Evolutionary conservation across 75 land plant genomes (phyloP), one percentile per base, ranked within the genome.

Genomic region (Chamaecyparis obtusa): DNA sequence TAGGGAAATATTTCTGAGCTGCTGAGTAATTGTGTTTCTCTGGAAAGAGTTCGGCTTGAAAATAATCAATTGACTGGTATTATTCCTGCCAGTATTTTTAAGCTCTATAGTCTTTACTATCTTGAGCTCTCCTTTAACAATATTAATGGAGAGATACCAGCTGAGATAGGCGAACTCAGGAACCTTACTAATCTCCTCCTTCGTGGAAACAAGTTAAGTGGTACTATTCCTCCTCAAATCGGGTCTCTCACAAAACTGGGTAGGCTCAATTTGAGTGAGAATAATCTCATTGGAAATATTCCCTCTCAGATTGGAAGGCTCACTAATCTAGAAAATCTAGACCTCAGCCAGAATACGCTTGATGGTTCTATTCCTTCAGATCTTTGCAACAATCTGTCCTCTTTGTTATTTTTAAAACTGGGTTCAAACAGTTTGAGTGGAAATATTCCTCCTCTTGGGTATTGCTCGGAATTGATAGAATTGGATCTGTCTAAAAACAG

Each of bases 171-270:
- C 2, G 72, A 88, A 43, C 85, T 98, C 9, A 85, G 46, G 14
- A 86, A 89, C 48, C 91, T 98, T 30, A 51, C 64, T 10, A 85
- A 91, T 37, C 84, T 98, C 54, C 93, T 95, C 85, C 90, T 98
- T 44, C 81, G 95, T 0, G 74, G 86, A 9, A 96, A 95, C 36
- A 35, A 85, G 2, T 30, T 95, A 41, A 85, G 92, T 27, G 96
- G 96, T 6, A 27, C 57, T n/a, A 85, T 95, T 48, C 97, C 97
- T n/a, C 56, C 83, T 7, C 35, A 69, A 6, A 90, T 96, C 35
- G 91, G 94, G 0, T 86, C 88, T 3, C 75, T 93, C 43, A 89
- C 88, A 46, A 41, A 85, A 1, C 91, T 96, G 48, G 84, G 69
- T 9, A 86, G 43, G 33, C 89, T 96, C 7, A 60, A 60, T 60